Percentiles rank a stretch among this genome's conserved stretches.
These are phyloP conservation scores for Lichtheimia ornata DNA, from an alignment of 371 early-diverging fungal genomes.

Conservation along the genomic window DNA sequence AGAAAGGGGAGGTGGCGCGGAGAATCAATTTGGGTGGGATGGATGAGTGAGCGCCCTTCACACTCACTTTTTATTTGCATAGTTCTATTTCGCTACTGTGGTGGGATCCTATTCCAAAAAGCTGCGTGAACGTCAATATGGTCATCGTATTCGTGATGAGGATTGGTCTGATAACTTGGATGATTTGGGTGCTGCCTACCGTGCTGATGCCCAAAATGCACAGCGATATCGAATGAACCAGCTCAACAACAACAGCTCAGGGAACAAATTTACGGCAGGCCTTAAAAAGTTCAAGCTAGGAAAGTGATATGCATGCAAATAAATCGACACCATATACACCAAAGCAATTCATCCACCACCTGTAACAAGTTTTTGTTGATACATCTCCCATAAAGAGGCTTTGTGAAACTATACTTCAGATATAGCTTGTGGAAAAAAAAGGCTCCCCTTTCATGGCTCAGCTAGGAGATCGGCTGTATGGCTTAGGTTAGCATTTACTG, in stretches of 20 bases:
- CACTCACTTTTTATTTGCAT: neutral
- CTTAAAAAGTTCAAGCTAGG: slow-evolving; percentile 27
- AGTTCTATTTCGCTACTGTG: slow-evolving; percentile 42
- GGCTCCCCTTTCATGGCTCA: too few relatives aligned
- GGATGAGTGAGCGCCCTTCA: neutral
- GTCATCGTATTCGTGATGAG: slow-evolving; percentile 48
- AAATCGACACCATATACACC: neutral
- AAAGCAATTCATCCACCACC: too few relatives aligned
- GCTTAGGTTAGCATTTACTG: too few relatives aligned
- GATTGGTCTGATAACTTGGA: slow-evolving; percentile 49
- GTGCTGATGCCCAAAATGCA: slow-evolving; percentile 36
- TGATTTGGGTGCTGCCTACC: slow-evolving; percentile 37
- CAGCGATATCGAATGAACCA: slow-evolving; percentile 38
- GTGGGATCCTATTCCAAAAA: slow-evolving; percentile 36
- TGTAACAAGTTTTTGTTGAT: too few relatives aligned
- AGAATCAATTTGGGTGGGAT: neutral
- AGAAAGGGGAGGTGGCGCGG: neutral
- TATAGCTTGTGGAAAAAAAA: too few relatives aligned
- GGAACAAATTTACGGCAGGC: slow-evolving; percentile 18
- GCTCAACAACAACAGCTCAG: slow-evolving; percentile 16
- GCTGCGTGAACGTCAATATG: slow-evolving; percentile 41
- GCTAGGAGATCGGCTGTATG: too few relatives aligned
- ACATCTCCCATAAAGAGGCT: too few relatives aligned
- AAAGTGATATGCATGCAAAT: slow-evolving; percentile 15
- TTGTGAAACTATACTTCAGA: too few relatives aligned